phyloP scores from a whole-genome alignment of 306 rosid species.

The Bauhinia variegata region DNA sequence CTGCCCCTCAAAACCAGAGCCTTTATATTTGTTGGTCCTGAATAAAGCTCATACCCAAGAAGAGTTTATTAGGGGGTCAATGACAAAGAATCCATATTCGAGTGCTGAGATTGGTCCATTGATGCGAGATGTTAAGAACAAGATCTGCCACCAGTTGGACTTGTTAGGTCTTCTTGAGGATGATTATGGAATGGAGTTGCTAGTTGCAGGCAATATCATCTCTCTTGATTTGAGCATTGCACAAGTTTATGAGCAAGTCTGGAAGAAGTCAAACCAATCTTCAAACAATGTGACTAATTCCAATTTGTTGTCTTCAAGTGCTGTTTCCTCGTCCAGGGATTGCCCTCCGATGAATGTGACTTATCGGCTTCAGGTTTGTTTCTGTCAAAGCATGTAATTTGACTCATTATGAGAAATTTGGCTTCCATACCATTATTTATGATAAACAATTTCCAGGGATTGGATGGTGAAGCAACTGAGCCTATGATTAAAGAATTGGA shows the following conservation, averaged over 20 bases:
- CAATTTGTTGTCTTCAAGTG: conserved; percentile 62
- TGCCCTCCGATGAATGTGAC: conserved; percentile 96
- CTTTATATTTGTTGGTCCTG: conserved; percentile 81
- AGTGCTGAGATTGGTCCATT: conserved; percentile 96
- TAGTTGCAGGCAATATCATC: conserved; percentile 98
- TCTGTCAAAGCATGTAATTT: conserved; percentile 22
- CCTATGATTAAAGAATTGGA: conserved; percentile 99
- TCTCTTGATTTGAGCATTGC: conserved; percentile 96
- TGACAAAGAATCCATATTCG: conserved; percentile 98
- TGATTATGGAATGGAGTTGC: conserved; percentile 98
- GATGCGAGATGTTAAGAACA: conserved; percentile 98
- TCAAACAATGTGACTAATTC: conserved; percentile 61
- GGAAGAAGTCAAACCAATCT: conserved; percentile 92
- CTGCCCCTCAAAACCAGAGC: conserved; percentile 98
- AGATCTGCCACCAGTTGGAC: conserved; percentile 96
- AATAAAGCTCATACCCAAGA: conserved; percentile 99
- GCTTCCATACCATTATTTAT: too few relatives aligned
- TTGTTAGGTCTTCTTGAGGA: conserved; percentile 85
- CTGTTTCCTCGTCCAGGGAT: conserved; percentile 73
- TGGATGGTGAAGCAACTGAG: conserved; percentile 99
- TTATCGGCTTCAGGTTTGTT: conserved; percentile 95
- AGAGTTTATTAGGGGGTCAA: conserved; percentile 98
- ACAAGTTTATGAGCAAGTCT: conserved; percentile 92
- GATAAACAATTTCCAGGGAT: conserved; percentile 59
- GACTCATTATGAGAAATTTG: conserved; percentile 23